Percentiles rank a stretch among this genome's conserved stretches.
Evolutionary conservation across 2,329 filamentous ascomycete species (phyloP).

Genomic region (Diaporthe nobilis): DNA sequence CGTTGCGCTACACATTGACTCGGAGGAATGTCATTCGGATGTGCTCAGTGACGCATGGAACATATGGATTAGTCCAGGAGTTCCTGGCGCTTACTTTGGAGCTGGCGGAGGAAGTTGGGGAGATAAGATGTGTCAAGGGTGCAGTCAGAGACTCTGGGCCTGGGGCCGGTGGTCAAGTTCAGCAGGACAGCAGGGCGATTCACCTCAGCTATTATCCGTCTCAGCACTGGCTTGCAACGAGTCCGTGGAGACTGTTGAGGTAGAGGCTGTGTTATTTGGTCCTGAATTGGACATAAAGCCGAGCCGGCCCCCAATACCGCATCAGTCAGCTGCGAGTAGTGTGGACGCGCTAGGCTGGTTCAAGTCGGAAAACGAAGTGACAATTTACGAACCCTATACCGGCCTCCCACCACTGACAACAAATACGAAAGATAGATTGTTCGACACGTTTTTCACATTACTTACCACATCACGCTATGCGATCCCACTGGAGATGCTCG

Average conservation of each 20-base stretch:
- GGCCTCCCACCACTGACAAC: not conserved
- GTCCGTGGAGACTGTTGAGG: not conserved
- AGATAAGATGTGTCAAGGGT: not conserved
- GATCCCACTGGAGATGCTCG: not conserved
- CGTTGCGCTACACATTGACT: not conserved
- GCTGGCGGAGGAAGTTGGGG: not conserved
- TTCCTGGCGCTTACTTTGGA: not conserved
- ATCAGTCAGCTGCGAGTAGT: not conserved
- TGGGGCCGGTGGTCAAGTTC: not conserved
- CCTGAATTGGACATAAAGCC: not conserved
- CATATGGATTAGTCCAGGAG: not conserved
- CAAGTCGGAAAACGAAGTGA: no score
- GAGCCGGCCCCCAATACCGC: not conserved
- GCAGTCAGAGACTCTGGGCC: not conserved
- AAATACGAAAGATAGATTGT: not conserved
- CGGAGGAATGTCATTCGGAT: not conserved
- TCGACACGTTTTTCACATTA: not conserved
- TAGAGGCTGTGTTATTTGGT: not conserved
- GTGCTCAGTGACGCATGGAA: not conserved
- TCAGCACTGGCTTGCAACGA: constrained; percentile 6
- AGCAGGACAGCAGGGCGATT: not conserved
- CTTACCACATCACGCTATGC: not conserved
- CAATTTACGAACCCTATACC: not conserved
- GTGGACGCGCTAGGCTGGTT: not conserved
- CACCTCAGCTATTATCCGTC: not conserved